Conservation (phyloP, 2,329 filamentous ascomycete species). For the Sporothrix inflata region DNA sequence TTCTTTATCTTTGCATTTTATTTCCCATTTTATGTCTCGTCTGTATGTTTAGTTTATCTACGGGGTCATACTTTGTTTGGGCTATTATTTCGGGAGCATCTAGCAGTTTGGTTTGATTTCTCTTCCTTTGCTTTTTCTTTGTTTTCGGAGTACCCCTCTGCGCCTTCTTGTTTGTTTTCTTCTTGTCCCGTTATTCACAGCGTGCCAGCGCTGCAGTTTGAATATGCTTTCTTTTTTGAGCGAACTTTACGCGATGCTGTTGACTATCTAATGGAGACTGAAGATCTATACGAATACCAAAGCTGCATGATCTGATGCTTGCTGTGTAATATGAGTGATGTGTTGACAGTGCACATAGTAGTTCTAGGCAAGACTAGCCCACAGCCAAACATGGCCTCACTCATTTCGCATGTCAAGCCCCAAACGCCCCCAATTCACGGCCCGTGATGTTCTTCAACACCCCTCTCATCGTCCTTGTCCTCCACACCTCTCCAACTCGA, state of each 20-base stretch:
- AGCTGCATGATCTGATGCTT: background rate
- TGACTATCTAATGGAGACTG: background rate
- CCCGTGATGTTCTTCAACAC: background rate
- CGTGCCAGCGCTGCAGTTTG: slow-evolving; percentile 8
- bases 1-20: background rate
- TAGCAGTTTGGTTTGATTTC: slow-evolving; percentile 1
- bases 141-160: slow-evolving; percentile 11
- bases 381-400: background rate
- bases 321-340: background rate
- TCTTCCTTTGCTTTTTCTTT: background rate
- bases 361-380: no score
- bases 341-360: background rate
- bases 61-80: background rate
- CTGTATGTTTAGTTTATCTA: background rate
- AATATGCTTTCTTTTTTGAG: background rate
- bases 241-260: background rate
- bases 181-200: background rate
- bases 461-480: background rate
- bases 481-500: background rate
- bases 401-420: background rate
- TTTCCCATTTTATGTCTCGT: background rate
- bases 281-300: background rate
- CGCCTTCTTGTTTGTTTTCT: background rate
- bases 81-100: background rate
- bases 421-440: background rate